Evolutionary conservation across 2,329 filamentous ascomycete species (phyloP), one percentile per base, ranked within the genome.

Genomic region (Mariannaea elegans): DNA sequence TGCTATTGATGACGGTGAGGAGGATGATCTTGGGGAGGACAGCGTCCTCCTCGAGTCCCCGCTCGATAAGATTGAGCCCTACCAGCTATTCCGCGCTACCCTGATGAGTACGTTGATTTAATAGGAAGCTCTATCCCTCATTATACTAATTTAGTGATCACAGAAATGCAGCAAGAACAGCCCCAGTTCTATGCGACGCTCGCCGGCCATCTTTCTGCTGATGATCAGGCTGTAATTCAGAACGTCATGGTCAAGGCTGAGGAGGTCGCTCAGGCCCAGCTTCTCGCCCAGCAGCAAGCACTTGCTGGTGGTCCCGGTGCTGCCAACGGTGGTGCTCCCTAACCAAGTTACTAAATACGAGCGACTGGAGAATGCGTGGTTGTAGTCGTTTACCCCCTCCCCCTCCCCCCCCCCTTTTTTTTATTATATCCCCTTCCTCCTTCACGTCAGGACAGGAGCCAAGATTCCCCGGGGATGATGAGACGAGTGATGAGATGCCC

Each of bases 21-120:
- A 94, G 23, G 93, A 97, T 56, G 94, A 97, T 54, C 89, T 97
- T 44, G 87, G 96, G 16, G 94, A 98, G 76, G 95, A 98, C 71
- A 94, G 94, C 75, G 91, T 92, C 59, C 82, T 98, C 50, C 86
- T 99, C 2, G 95, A 99, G 77, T 97, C 94, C 12, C 94, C 94
- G 14, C 84, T 99, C 21, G 95, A 99, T 77, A 95, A 95, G 80
- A 85, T 99, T 63, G 95, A 99, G 78, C 94, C 94, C 2, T 99
- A 99, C 72, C 86, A 89, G 73, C 82, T 97, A 63, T 97, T 99
- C 85, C 90, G 93, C 75, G 83, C 86, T 62, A 89, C 92, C 16
- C 81, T 98, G 66, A 78, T 94, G 73, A 90, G 94, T 97, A 87
- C 77, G 92, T 87, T 2, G 6, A 23, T 19, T 31, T 16, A 18